phyloP scores from a whole-genome alignment of 2,329 filamentous ascomycete genomes.

The Fusarium nodosum region DNA sequence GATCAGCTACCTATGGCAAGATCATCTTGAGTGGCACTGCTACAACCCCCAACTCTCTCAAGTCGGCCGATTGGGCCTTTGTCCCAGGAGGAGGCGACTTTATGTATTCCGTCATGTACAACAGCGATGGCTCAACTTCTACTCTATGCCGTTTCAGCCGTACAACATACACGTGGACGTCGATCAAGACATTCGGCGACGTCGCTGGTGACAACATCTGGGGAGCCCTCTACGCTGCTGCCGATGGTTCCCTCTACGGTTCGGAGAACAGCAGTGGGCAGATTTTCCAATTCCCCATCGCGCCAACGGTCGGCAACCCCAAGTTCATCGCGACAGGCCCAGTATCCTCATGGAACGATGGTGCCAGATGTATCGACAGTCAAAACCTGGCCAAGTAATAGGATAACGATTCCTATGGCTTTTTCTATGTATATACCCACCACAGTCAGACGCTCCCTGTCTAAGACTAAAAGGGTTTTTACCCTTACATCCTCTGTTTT shows the following conservation, averaged over 20 bases:
- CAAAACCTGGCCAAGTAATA: constrained; percentile 19
- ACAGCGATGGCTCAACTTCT: not conserved
- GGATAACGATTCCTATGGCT: constrained; percentile 3
- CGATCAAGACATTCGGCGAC: constrained; percentile 21
- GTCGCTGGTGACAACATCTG: constrained; percentile 36
- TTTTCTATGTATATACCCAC: constrained; percentile 27
- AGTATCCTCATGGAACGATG: constrained; percentile 35
- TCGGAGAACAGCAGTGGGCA: constrained; percentile 38
- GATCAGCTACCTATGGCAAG: constrained; percentile 40
- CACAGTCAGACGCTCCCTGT: constrained; percentile 12
- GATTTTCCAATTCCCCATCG: constrained; percentile 43
- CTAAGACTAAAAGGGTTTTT: constrained; percentile 5
- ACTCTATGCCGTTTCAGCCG: constrained; percentile 44
- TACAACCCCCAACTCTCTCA: not conserved
- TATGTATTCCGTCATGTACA: constrained; percentile 39
- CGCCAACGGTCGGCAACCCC: constrained; percentile 28
- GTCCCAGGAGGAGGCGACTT: constrained; percentile 48
- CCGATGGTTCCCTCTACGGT: constrained; percentile 43
- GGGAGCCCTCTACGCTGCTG: constrained; percentile 41
- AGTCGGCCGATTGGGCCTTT: constrained; percentile 44
- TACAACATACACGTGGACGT: constrained; percentile 37
- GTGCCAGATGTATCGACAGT: constrained; percentile 44
- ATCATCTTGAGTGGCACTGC: constrained; percentile 39
- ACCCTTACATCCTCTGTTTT: constrained; percentile 3
- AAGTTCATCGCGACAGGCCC: constrained; percentile 31